A percentile compares a stretch with the other conserved stretches of the same genome.
Conservation (phyloP, 192 early-diverging fungal species). For the Gaertneriomyces sp. region DNA sequence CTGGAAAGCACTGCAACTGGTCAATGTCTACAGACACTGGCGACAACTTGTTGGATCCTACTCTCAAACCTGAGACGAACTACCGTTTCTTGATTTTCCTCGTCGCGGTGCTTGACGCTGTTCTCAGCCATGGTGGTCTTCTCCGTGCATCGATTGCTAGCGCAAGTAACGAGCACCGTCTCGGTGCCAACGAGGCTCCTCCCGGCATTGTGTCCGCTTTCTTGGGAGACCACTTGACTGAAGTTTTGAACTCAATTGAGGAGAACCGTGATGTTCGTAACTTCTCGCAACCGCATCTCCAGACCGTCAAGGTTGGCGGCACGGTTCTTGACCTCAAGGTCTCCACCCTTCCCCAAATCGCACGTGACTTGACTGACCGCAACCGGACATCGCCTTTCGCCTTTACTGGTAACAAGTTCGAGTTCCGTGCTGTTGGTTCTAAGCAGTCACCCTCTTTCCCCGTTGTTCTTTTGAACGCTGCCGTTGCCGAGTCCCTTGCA, state of each 20-base stretch:
- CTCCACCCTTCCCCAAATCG: slow-evolving; percentile 82
- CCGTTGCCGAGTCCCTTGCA: slow-evolving; percentile 77
- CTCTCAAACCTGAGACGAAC: slow-evolving; percentile 96
- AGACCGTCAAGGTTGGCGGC: slow-evolving; percentile 90
- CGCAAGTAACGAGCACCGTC: slow-evolving; percentile 95
- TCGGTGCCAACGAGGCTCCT: slow-evolving; percentile 97
- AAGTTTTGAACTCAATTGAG: slow-evolving; percentile 91
- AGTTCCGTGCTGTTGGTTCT: slow-evolving; percentile 98
- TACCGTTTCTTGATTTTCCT: slow-evolving; percentile 96
- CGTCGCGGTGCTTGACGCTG: slow-evolving; percentile 84
- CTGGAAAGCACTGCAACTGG: slow-evolving; percentile 99
- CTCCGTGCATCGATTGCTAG: slow-evolving; percentile 90
- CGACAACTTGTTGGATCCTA: slow-evolving; percentile 96
- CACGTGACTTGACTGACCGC: slow-evolving; percentile 97
- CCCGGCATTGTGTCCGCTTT: slow-evolving; percentile 97
- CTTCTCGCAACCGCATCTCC: slow-evolving; percentile 84
- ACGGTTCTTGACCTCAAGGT: slow-evolving; percentile 95
- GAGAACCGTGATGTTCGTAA: slow-evolving; percentile 81
- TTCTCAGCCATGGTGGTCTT: slow-evolving; percentile 87
- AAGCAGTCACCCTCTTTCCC: slow-evolving; percentile 98
- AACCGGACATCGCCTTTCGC: slow-evolving; percentile 99
- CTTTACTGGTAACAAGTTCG: slow-evolving; percentile 99
- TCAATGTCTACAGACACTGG: slow-evolving; percentile 89
- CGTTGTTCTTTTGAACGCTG: slow-evolving; percentile 86
- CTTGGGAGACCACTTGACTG: slow-evolving; percentile 93